Evolutionary conservation across 768 basidiomycete species (phyloP).

Genomic region (Coprinopsis cinerea): DNA sequence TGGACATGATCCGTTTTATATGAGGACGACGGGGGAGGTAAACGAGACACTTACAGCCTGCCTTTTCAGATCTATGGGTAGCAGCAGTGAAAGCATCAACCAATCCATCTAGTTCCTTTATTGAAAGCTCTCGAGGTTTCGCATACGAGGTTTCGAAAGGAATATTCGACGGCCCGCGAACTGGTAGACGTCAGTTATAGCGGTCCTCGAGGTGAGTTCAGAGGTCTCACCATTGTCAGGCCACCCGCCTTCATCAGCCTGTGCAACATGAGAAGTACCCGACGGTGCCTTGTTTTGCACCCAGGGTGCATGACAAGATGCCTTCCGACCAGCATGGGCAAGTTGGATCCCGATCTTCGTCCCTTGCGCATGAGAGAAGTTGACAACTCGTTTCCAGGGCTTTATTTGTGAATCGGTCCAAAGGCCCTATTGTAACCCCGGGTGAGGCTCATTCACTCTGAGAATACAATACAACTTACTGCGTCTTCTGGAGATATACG

Average conservation of each 20-base stretch:
- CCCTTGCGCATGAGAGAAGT: slow-evolving; percentile 68
- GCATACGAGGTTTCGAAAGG: slow-evolving; percentile 49
- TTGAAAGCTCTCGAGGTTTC: slow-evolving; percentile 52
- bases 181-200: slow-evolving; percentile 26
- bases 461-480: slow-evolving; percentile 31
- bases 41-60: slow-evolving; percentile 51
- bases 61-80: slow-evolving; percentile 45
- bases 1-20: slow-evolving; percentile 15
- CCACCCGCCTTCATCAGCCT: slow-evolving; percentile 62
- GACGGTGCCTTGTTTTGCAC: slow-evolving; percentile 34
- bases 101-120: slow-evolving; percentile 47
- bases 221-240: slow-evolving; percentile 48
- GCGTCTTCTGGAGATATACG: slow-evolving; percentile 73
- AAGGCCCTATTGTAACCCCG: slow-evolving; percentile 38
- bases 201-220: not conserved
- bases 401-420: slow-evolving; percentile 76
- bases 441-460: too few species aligned
- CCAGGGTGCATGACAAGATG: slow-evolving; percentile 67
- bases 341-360: slow-evolving; percentile 75
- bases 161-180: slow-evolving; percentile 55
- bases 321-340: slow-evolving; percentile 69
- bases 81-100: slow-evolving; percentile 57
- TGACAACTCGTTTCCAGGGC: slow-evolving; percentile 62
- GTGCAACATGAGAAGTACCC: slow-evolving; percentile 30
- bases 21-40: too few species aligned